Base-by-base conservation (phyloP, 176 grass and related monocot species). In the Panicum miliaceum region DNA sequence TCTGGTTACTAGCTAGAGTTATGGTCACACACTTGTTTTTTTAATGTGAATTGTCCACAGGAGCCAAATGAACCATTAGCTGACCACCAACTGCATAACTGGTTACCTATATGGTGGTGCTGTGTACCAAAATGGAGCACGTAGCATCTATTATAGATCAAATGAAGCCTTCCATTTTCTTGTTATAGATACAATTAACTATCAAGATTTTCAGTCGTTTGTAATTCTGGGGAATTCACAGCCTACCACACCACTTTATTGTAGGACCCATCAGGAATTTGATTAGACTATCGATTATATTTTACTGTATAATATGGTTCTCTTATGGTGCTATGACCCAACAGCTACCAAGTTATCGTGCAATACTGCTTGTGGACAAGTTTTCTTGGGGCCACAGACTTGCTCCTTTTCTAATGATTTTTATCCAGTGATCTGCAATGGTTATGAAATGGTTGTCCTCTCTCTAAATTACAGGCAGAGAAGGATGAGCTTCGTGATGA, bases 401-500 rank as follows among this genome's bases (percentile, higher is more conserved):
- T 52, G 11, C 7, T 40, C 8, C 53, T 61, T 61, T 36, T 50
- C 1, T 50, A 15, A 37, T 34, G 18, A 18, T 61, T 53, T 58
- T 16, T 58, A 59, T 29, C 11, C n/a, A 37, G 16, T 71, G 19
- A 46, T 58, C 29, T 60, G 42, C n/a, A 50, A 42, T 34, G 38
- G 12, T 7, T 65, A 50, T 78, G 26, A 42, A 41, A 41, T 40
- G 13, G 58, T 4, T 16, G 0, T 20, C 42, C 7, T 65, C 60
- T 43, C 10, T 82, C n/a, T 42, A 45, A 67, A 83, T 81, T 78
- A 0, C 85, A 92, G 92, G 87, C 85, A 5, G 92, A 94, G 85
- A 94, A 94, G 87, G 90, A 90, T 35, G 92, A 94, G n/a, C 87
- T 94, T 74, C 87, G 90, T 12, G 89, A 94, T 25, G 92, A 94